Conservation (phyloP, 1,139 yeast species). For the Magnusiomyces clavatus region DNA sequence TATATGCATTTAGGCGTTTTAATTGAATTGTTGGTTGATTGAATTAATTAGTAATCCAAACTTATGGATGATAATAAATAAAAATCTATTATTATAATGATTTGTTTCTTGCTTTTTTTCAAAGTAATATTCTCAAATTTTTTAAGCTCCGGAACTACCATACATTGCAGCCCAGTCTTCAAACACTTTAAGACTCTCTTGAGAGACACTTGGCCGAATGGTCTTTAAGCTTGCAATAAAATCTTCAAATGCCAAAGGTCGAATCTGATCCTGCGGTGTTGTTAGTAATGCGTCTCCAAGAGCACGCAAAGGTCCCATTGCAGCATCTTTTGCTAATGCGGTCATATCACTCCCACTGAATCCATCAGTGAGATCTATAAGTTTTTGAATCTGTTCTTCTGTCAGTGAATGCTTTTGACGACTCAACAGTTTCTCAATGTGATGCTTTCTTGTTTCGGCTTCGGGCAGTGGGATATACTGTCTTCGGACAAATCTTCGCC, state of each 20-base stretch:
- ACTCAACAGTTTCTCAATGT: slow-evolving; percentile 58
- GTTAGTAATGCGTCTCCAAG: slow-evolving; percentile 80
- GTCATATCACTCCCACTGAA: slow-evolving; percentile 93
- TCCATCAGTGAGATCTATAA: slow-evolving; percentile 64
- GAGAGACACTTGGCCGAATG: slow-evolving; percentile 86
- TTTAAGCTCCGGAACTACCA: slow-evolving; percentile 82
- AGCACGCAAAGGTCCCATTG: slow-evolving; percentile 93
- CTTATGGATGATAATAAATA: no score
- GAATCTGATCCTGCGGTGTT: slow-evolving; percentile 78
- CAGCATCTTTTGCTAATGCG: slow-evolving; percentile 94
- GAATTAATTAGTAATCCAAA: no score
- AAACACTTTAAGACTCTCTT: slow-evolving; percentile 67
- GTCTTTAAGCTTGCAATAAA: slow-evolving; percentile 70
- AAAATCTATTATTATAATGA: no score
- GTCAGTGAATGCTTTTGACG: slow-evolving; percentile 65
- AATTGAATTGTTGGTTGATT: no score
- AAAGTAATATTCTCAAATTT: not conserved
- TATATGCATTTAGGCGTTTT: no score
- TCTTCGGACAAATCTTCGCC: slow-evolving; percentile 86
- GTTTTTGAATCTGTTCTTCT: slow-evolving; percentile 51
- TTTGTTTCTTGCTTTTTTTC: no score
- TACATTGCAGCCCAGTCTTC: slow-evolving; percentile 88
- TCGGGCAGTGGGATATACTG: slow-evolving; percentile 96
- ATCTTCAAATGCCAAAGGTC: slow-evolving; percentile 72
- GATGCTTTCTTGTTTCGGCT: slow-evolving; percentile 67